phyloP scores from a whole-genome alignment of 805 yeast genomes.

The Suhomyces canberraensis region DNA sequence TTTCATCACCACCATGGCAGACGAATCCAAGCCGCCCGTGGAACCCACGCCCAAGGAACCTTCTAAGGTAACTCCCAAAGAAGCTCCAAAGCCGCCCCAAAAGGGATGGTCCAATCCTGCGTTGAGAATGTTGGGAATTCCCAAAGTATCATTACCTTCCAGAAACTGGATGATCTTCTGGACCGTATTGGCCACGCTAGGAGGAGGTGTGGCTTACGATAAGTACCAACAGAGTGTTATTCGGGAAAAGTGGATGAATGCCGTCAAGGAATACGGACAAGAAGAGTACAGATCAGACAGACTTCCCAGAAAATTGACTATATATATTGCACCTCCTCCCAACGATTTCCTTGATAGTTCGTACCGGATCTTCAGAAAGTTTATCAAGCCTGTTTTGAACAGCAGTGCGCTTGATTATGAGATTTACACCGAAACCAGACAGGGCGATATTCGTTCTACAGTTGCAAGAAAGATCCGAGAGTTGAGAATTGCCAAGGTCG shows the following conservation, averaged over 20 bases:
- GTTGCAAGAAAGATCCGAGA: slow-evolving; percentile 83
- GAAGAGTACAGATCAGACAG: slow-evolving; percentile 43
- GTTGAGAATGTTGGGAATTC: slow-evolving; percentile 79
- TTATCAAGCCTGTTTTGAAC: slow-evolving; percentile 80
- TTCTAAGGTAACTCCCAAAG: neutral
- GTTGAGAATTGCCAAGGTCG: slow-evolving; percentile 45
- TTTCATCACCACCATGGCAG: too few relatives aligned
- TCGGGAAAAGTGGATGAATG: slow-evolving; percentile 59
- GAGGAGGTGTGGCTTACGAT: slow-evolving; percentile 82
- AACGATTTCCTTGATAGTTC: slow-evolving; percentile 80
- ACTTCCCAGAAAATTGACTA: slow-evolving; percentile 70
- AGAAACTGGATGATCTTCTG: slow-evolving; percentile 93
- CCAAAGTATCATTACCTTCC: slow-evolving; percentile 73
- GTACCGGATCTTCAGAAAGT: slow-evolving; percentile 68
- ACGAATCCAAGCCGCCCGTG: too few relatives aligned
- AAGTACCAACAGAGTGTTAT: slow-evolving; percentile 65
- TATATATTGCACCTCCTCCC: slow-evolving; percentile 96
- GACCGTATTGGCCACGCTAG: slow-evolving; percentile 58
- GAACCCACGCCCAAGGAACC: too few relatives aligned
- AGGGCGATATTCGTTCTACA: slow-evolving; percentile 78
- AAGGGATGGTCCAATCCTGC: slow-evolving; percentile 72
- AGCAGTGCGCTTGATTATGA: slow-evolving; percentile 85
- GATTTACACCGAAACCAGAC: slow-evolving; percentile 70
- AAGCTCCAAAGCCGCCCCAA: slow-evolving; percentile 8
- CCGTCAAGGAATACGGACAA: slow-evolving; percentile 54